A percentile compares a stretch with the other conserved stretches of the same genome.
These are phyloP conservation scores for Lichtheimia ramosa DNA, from an alignment of 371 early-diverging fungal species.

Conservation along the genomic window DNA sequence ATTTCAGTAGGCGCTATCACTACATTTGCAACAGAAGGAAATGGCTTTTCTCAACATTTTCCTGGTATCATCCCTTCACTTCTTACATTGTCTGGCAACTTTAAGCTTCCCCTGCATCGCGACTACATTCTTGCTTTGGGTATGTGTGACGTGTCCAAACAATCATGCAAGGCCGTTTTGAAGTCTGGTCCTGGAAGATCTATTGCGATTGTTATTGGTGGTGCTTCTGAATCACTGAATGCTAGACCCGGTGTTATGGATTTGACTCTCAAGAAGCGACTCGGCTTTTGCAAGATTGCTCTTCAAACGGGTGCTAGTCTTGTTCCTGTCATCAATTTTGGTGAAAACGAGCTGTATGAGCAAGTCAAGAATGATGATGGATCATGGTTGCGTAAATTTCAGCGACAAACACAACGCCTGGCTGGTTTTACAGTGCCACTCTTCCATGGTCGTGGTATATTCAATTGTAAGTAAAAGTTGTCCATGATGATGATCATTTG, in stretches of 20 bases:
- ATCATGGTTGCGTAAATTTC: constrained; percentile 49
- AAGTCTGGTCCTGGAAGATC: constrained; percentile 70
- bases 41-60: constrained; percentile 55
- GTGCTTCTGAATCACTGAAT: constrained; percentile 69
- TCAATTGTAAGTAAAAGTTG: constrained; percentile 50
- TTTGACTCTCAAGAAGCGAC: constrained; percentile 65
- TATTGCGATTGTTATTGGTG: constrained; percentile 72
- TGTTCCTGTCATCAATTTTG: constrained; percentile 73
- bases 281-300: constrained; percentile 78
- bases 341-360: constrained; percentile 77
- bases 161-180: constrained; percentile 70
- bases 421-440: constrained; percentile 68
- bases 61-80: constrained; percentile 63
- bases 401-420: constrained; percentile 51
- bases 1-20: constrained; percentile 75
- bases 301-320: constrained; percentile 65
- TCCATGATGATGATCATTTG: constrained; percentile 18
- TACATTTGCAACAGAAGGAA: constrained; percentile 72
- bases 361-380: constrained; percentile 51
- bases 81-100: constrained; percentile 59
- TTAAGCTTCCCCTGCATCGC: constrained; percentile 67
- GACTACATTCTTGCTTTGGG: constrained; percentile 70
- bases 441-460: constrained; percentile 66
- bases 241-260: constrained; percentile 61
- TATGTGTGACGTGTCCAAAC: constrained; percentile 66